Conservation (phyloP, 208 protist genomes). For the Novymonas esmeraldas region DNA sequence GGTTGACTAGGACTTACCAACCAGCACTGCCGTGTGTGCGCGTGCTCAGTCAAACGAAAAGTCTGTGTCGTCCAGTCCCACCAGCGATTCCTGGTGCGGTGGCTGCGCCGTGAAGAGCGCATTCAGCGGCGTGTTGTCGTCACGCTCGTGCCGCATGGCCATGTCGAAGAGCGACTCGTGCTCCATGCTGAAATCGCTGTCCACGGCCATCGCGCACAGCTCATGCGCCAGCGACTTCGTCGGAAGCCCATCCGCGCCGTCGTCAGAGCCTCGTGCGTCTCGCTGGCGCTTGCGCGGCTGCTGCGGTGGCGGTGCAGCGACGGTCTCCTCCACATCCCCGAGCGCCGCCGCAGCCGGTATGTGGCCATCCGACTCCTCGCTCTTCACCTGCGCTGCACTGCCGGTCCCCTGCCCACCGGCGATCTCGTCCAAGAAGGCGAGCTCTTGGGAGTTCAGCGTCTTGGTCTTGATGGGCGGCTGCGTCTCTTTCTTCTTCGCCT, state of each 20-base stretch:
- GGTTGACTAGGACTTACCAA: too few species aligned
- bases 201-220: neutral
- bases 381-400: neutral
- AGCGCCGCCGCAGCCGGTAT: slow-evolving; percentile 10
- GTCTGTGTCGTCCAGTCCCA: slow-evolving; percentile 19
- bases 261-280: neutral
- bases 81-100: slow-evolving; percentile 2
- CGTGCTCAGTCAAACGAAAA: slow-evolving; percentile 25
- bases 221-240: neutral
- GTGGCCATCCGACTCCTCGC: neutral
- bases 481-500: slow-evolving; percentile 38
- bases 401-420: slow-evolving; percentile 35
- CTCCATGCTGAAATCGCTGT: slow-evolving; percentile 8
- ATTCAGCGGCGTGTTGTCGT: slow-evolving; percentile 13
- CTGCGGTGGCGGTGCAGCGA: slow-evolving; percentile 10
- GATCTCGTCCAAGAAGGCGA: slow-evolving; percentile 67
- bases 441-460: slow-evolving; percentile 37
- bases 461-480: slow-evolving; percentile 19
- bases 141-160: slow-evolving; percentile 16
- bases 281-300: slow-evolving; percentile 16
- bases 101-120: neutral
- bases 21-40: too few species aligned
- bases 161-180: slow-evolving; percentile 42
- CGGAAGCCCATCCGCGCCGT: neutral
- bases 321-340: slow-evolving; percentile 16